Percentiles rank a stretch among this genome's conserved stretches.
These are phyloP conservation scores for Crepidotus variabilis DNA, from an alignment of 768 basidiomycete species.

Conservation along the genomic window DNA sequence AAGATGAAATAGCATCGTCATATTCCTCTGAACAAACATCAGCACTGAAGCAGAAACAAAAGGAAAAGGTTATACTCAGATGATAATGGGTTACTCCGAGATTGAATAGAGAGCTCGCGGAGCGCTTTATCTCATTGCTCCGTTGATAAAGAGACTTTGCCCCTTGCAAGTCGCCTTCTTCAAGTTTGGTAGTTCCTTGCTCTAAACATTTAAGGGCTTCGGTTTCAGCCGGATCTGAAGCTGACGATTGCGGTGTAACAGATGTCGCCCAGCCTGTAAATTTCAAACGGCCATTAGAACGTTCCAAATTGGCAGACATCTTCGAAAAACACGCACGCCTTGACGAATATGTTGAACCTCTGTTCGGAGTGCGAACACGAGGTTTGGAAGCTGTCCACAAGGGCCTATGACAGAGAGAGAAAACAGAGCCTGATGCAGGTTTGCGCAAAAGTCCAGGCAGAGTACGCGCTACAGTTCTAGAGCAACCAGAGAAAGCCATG, in stretches of 20 bases:
- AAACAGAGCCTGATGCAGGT: neutral
- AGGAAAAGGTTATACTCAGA: conserved; percentile 42
- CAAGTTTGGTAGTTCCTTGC: conserved; percentile 78
- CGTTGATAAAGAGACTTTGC: conserved; percentile 76
- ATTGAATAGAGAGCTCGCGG: conserved; percentile 81
- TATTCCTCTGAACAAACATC: conserved; percentile 68
- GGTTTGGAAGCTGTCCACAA: neutral
- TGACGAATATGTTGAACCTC: neutral
- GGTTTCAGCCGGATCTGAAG: conserved; percentile 76
- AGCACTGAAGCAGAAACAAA: neutral
- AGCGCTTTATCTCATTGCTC: conserved; percentile 76
- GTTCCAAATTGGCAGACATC: neutral
- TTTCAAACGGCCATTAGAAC: neutral
- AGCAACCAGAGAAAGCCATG: neutral
- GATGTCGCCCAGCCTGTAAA: conserved; percentile 74
- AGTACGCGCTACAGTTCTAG: neutral
- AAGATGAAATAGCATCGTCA: conserved; percentile 78
- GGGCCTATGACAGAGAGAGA: neutral
- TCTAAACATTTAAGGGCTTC: conserved; percentile 80
- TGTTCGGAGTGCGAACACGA: neutral
- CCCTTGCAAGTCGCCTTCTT: conserved; percentile 79
- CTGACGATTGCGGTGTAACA: conserved; percentile 75
- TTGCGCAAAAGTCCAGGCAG: neutral
- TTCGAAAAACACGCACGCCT: neutral
- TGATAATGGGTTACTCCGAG: conserved; percentile 89